Base-by-base conservation (phyloP, 495 filamentous ascomycete genomes). In the Penicillium goetzii region DNA sequence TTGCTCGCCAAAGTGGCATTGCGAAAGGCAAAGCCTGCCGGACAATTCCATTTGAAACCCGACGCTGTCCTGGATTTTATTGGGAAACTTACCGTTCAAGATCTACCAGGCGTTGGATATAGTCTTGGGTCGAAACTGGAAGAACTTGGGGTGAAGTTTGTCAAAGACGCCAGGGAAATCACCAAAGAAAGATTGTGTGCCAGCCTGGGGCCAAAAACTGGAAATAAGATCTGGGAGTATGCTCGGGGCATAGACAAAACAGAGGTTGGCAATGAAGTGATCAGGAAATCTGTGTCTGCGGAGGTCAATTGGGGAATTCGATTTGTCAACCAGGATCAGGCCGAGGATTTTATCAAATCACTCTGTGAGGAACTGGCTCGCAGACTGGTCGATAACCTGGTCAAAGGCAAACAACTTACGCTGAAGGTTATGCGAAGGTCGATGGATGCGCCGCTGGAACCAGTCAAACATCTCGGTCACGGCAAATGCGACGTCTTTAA, bases 261-360 rank as follows among this genome's bases (percentile, higher is more conserved):
- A 0, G 93, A 96, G 74, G 92, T 98, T 30, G 95, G 95, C 34
- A 90, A 92, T 50, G 89, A 93, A 71, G 81, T 85, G 0, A 70
- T 85, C 14, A 85, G 95, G 36, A 97, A 97, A 71, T 97, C 93
- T 0, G 91, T 98, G 14, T 97, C 93, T 2, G 94, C 93, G 0
- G 93, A 98, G 63, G 92, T 99, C 61, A 99, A 97, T 68, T 99
- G 96, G 96, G 95, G 95, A 3, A 95, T 99, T 56, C 88, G 95
- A 32, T 99, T 99, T 68, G 86, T 91, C 58, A 95, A 84, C 51
- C 92, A 97, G 62, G 85, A 85, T 8, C 94, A 99, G 74, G 92
- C 91, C 0, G 95, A 98, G 47, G 89, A 92, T 56, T 99, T 99
- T 69, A 81, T 98, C 30, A 81, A 84, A 56, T 92, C 90, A 62